Conservation (phyloP, 2,329 filamentous ascomycete species). For the Stemphylium lycopersici region DNA sequence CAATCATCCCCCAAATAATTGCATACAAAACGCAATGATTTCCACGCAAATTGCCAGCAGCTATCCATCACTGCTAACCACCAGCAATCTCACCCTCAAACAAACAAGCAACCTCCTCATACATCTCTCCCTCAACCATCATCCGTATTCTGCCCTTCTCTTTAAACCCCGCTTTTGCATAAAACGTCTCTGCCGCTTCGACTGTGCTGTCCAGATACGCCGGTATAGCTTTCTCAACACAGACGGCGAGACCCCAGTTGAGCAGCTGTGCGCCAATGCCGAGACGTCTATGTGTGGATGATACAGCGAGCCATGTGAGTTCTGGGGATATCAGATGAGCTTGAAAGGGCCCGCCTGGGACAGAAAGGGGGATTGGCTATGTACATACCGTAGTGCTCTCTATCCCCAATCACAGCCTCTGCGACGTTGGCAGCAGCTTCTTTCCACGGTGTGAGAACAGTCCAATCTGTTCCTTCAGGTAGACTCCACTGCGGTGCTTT, state of each 20-base stretch:
- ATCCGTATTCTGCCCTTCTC: constrained; percentile 9
- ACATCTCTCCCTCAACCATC: constrained; percentile 1
- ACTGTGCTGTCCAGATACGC: constrained; percentile 13
- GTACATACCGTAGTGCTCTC: constrained; percentile 12
- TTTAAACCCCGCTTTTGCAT: constrained; percentile 9
- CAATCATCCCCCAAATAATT: too few species aligned
- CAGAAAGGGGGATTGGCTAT: neutral
- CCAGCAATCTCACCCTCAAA: neutral
- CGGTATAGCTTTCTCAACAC: neutral
- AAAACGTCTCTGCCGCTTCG: constrained; percentile 6
- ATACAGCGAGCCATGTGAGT: constrained; percentile 13
- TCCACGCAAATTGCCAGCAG: too few species aligned
- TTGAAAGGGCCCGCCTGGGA: neutral
- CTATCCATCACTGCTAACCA: neutral
- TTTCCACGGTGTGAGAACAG: constrained; percentile 9
- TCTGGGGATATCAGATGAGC: neutral
- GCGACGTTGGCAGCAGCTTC: constrained; percentile 3
- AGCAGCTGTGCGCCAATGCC: constrained; percentile 9
- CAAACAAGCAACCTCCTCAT: constrained; percentile 13
- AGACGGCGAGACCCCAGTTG: constrained; percentile 8
- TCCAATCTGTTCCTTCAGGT: constrained; percentile 10
- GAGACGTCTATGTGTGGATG: constrained; percentile 3
- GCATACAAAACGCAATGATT: neutral
- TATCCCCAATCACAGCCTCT: constrained; percentile 3
- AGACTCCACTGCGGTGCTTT: constrained; percentile 9